A percentile compares a stretch with the other conserved stretches of the same genome.
Evolutionary conservation across 192 early-diverging fungal species (phyloP).

Genomic region (Coemansia sp.): DNA sequence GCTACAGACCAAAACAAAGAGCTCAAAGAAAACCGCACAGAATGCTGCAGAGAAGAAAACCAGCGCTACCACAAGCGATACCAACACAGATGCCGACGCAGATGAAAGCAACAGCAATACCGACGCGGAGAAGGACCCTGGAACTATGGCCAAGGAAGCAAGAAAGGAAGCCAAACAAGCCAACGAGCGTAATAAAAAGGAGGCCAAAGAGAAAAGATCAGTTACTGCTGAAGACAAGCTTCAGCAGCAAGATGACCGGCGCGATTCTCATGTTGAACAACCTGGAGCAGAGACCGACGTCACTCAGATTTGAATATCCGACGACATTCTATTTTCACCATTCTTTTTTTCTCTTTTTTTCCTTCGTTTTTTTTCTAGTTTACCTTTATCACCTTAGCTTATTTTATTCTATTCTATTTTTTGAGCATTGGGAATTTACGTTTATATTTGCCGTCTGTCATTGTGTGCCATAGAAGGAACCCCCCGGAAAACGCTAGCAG

Average conservation of each 20-base stretch:
- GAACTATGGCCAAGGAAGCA: background rate
- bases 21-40: background rate
- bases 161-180: background rate
- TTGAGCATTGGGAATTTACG: background rate
- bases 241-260: conserved; percentile 22
- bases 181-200: conserved; percentile 2
- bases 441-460: background rate
- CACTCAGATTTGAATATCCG: background rate
- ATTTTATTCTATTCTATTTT: background rate
- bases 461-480: no score
- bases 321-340: no score
- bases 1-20: conserved; percentile 11
- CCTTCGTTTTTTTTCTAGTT: background rate
- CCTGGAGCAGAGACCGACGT: background rate
- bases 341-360: background rate
- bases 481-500: no score
- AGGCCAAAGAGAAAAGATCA: background rate
- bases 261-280: conserved; percentile 23
- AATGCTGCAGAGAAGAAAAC: background rate
- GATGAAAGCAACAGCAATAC: background rate
- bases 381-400: background rate
- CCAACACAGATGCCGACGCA: background rate
- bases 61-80: background rate
- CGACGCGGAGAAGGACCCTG: background rate
- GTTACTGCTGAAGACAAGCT: conserved; percentile 14